A percentile compares a stretch with the other conserved stretches of the same genome.
These are phyloP conservation scores for Zymoseptoria brevis DNA, from an alignment of 2,329 filamentous ascomycete species.

Conservation along the genomic window DNA sequence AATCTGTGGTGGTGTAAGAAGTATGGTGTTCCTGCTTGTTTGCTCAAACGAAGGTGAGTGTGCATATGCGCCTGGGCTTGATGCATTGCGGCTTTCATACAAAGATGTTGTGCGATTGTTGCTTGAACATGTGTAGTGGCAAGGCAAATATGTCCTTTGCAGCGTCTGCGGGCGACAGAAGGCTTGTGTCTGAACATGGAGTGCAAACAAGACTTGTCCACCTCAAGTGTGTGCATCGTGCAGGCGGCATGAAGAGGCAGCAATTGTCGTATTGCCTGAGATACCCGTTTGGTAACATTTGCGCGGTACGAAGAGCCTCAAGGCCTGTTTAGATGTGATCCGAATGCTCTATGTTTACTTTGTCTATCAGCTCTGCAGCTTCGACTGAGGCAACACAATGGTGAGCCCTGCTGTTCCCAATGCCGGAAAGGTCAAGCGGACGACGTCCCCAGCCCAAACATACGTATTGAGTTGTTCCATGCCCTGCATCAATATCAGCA, in stretches of 20 bases:
- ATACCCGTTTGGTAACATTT: too few species aligned
- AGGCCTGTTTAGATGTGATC: too few species aligned
- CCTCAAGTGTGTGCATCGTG: not conserved
- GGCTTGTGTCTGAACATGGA: not conserved
- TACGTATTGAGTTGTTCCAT: slow-evolving; percentile 71
- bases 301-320: too few species aligned
- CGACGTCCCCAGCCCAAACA: slow-evolving; percentile 63
- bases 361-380: not conserved
- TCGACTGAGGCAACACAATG: not conserved
- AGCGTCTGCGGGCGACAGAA: not conserved
- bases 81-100: not conserved
- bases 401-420: not conserved
- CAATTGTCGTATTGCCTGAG: too few species aligned
- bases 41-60: not conserved
- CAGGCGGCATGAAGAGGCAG: not conserved
- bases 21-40: not conserved
- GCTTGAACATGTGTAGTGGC: not conserved
- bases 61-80: not conserved
- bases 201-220: not conserved
- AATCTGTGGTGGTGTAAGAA: too few species aligned
- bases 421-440: not conserved
- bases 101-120: not conserved
- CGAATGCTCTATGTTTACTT: not conserved
- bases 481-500: slow-evolving; percentile 40
- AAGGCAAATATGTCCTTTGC: not conserved